A percentile compares a stretch with the other conserved stretches of the same genome.
Conservation (phyloP, 495 filamentous ascomycete genomes). For the Podospora didyma region DNA sequence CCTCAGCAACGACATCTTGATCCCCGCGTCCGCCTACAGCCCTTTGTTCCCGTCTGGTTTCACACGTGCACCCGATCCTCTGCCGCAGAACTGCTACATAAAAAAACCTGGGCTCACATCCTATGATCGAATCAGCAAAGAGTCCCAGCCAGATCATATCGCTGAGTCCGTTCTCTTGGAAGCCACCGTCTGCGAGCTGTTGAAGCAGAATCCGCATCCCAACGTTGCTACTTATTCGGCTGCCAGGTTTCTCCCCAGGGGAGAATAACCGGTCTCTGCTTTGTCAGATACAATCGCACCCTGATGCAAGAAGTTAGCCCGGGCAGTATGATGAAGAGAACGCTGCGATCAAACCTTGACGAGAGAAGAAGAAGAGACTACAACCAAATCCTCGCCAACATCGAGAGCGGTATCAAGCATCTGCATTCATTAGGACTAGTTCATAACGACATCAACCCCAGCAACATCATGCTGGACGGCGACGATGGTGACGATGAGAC, state of each 20-base stretch:
- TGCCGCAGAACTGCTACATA: not conserved
- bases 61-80: not conserved
- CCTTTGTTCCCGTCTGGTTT: not conserved
- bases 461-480: slow-evolving; percentile 36
- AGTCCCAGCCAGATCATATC: not conserved
- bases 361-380: not conserved
- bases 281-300: not conserved
- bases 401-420: slow-evolving; percentile 19
- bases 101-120: not conserved
- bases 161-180: not conserved
- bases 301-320: not conserved
- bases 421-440: slow-evolving; percentile 33
- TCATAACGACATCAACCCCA: slow-evolving; percentile 39
- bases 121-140: not conserved
- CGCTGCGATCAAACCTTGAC: not conserved
- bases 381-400: not conserved
- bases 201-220: slow-evolving; percentile 1
- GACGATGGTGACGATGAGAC: slow-evolving; percentile 17
- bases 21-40: not conserved
- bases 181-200: not conserved
- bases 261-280: slow-evolving; percentile 5
- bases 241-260: not conserved
- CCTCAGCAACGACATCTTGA: not conserved
- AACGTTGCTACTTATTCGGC: slow-evolving; percentile 1
- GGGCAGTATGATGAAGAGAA: not conserved